Conservation (phyloP, 257 asterid species). For the Gentiana macrophylla region DNA sequence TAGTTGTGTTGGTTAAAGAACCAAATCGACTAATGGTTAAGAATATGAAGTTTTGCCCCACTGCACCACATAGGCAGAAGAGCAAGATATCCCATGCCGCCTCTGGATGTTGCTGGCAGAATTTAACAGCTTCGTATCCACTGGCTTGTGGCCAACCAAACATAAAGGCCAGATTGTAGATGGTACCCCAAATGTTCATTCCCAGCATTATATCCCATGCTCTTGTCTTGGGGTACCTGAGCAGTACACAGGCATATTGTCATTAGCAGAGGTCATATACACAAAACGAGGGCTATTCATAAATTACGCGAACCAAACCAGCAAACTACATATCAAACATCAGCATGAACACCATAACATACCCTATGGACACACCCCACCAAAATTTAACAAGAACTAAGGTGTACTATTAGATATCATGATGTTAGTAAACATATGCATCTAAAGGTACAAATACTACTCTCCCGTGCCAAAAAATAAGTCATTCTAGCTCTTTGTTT, state of each 20-base stretch:
- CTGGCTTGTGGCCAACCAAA: slow-evolving; percentile 76
- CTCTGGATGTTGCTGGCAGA: slow-evolving; percentile 91
- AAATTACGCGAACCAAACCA: too few species aligned
- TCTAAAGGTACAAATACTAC: too few species aligned
- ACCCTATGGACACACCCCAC: too few species aligned
- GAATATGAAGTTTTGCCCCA: slow-evolving; percentile 89
- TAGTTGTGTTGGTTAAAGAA: slow-evolving; percentile 89
- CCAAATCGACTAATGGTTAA: slow-evolving; percentile 89
- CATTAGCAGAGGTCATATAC: too few species aligned
- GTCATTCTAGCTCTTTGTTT: too few species aligned
- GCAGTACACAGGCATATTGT: not conserved
- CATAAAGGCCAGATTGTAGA: slow-evolving; percentile 84
- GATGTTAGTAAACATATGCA: too few species aligned
- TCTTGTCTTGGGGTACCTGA: slow-evolving; percentile 86
- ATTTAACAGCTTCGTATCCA: slow-evolving; percentile 67
- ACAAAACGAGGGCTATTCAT: too few species aligned
- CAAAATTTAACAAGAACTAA: too few species aligned
- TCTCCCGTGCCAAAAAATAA: too few species aligned
- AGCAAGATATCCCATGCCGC: slow-evolving; percentile 92
- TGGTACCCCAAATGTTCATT: slow-evolving; percentile 96
- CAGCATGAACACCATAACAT: too few species aligned
- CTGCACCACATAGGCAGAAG: slow-evolving; percentile 92
- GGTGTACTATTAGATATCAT: too few species aligned
- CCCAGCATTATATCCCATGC: slow-evolving; percentile 99
- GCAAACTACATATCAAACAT: too few species aligned